Conservation (phyloP, 495 filamentous ascomycete species). For the Bombardia bombarda region DNA sequence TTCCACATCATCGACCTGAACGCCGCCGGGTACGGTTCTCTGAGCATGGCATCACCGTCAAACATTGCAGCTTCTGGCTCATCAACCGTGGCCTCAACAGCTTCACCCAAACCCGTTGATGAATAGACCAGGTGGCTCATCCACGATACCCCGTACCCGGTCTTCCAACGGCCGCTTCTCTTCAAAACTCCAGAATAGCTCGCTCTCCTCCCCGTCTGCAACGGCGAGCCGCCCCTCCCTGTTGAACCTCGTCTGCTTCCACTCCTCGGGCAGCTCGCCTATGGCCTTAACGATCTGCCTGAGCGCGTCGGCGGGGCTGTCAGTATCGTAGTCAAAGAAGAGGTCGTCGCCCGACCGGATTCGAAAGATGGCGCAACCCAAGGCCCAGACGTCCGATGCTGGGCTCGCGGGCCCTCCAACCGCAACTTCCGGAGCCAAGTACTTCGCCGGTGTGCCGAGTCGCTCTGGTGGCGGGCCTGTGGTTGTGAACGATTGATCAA, state of each 20-base stretch:
- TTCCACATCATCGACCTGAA: neutral
- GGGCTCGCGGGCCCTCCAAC: neutral
- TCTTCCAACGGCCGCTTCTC: neutral
- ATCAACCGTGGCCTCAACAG: neutral
- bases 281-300: neutral
- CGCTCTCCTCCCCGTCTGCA: neutral
- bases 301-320: neutral
- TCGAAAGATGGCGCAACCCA: neutral
- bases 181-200: neutral
- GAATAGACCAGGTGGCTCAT: neutral
- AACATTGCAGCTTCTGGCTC: neutral
- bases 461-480: neutral
- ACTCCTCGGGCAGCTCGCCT: neutral
- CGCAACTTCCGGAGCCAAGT: slow-evolving; percentile 1
- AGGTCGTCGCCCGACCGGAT: neutral
- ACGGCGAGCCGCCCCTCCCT: neutral
- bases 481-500: neutral
- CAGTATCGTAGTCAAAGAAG: neutral
- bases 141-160: neutral
- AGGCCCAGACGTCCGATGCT: neutral
- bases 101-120: neutral
- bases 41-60: neutral
- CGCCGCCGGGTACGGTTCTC: neutral
- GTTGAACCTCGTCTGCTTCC: neutral
- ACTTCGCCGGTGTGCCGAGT: neutral